Evolutionary conservation across 1,284 basidiomycete genomes (phyloP).

Genomic region (Kwoniella shivajii): DNA sequence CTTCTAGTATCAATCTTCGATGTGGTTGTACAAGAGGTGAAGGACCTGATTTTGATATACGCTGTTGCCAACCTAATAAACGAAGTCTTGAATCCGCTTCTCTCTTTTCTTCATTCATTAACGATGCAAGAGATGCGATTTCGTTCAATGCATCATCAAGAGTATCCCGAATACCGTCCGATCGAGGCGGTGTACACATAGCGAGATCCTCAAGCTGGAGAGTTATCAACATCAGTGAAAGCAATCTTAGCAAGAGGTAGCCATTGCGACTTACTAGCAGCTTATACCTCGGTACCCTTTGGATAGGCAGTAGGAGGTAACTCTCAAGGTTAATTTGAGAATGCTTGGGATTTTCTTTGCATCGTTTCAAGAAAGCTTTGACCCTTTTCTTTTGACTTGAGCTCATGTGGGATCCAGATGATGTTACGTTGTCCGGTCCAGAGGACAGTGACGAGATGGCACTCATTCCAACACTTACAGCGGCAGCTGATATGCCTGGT

Average conservation of each 20-base stretch:
- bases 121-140: constrained; percentile 81
- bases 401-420: constrained; percentile 55
- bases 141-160: constrained; percentile 80
- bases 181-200: constrained; percentile 76
- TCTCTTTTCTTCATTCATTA: constrained; percentile 96
- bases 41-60: constrained; percentile 87
- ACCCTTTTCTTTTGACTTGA: constrained; percentile 82
- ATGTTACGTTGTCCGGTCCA: background rate
- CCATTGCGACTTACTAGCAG: constrained; percentile 67
- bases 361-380: constrained; percentile 81
- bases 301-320: constrained; percentile 91
- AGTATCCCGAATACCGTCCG: constrained; percentile 68
- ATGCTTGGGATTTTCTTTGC: constrained; percentile 80
- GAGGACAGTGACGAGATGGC: constrained; percentile 49
- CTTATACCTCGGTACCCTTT: constrained; percentile 93
- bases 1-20: constrained; percentile 88
- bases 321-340: constrained; percentile 96
- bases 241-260: no score
- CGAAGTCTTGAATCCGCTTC: constrained; percentile 86
- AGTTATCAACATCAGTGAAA: no score
- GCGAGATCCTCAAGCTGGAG: constrained; percentile 83
- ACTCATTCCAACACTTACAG: constrained; percentile 60
- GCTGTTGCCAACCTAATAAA: constrained; percentile 84
- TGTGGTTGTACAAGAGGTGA: constrained; percentile 97
- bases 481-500: constrained; percentile 65